Percentiles rank a stretch among this genome's conserved stretches.
Conservation (phyloP, 805 yeast genomes). For the Candida mattraensis region DNA sequence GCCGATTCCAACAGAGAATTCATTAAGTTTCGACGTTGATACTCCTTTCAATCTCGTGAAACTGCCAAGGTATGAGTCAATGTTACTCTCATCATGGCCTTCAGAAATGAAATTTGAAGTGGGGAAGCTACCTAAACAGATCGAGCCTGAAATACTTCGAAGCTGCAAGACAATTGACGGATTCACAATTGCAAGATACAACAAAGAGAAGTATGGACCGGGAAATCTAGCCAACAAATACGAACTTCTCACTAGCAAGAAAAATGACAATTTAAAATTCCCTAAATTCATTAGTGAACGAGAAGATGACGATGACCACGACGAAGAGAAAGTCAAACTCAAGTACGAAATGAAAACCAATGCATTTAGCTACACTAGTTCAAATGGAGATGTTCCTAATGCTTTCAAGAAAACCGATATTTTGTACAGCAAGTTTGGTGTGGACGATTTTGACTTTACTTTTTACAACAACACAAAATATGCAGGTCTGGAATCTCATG, state of each 20-base stretch:
- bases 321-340: constrained; percentile 24
- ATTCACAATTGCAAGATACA: constrained; percentile 49
- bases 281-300: constrained; percentile 67
- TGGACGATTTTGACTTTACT: constrained; percentile 89
- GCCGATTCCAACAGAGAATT: constrained; percentile 29
- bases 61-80: constrained; percentile 80
- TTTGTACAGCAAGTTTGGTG: constrained; percentile 85
- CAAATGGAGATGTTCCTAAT: constrained; percentile 56
- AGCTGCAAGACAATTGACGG: constrained; percentile 38
- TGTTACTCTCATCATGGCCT: constrained; percentile 81
- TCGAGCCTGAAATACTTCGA: constrained; percentile 49
- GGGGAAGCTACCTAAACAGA: constrained; percentile 54
- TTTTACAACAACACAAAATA: constrained; percentile 72
- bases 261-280: constrained; percentile 24
- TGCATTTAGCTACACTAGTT: constrained; percentile 33
- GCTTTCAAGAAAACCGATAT: constrained; percentile 76
- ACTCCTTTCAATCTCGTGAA: constrained; percentile 74
- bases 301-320: constrained; percentile 33
- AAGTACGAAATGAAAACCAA: constrained; percentile 19
- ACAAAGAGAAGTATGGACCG: constrained; percentile 54
- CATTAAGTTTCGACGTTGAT: constrained; percentile 41
- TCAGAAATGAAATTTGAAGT: constrained; percentile 56
- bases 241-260: constrained; percentile 35
- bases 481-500: constrained; percentile 88
- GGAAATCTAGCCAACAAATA: constrained; percentile 50